Evolutionary conservation across 306 rosid genomes (phyloP).

Genomic region (Lathyrus oleraceus): DNA sequence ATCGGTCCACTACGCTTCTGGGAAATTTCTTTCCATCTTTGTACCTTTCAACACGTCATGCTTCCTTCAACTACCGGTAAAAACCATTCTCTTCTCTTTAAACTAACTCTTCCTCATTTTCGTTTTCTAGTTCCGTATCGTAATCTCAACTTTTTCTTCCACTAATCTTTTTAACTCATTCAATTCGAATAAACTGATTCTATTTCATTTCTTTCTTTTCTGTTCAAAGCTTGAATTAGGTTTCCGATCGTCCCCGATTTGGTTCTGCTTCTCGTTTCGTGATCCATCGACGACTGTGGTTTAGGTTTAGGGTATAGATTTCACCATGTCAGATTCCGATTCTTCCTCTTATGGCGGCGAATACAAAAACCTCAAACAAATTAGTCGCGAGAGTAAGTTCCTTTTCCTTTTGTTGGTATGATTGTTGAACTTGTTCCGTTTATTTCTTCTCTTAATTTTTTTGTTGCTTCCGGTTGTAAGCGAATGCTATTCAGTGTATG

Average conservation of each 20-base stretch:
- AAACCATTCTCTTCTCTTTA: background rate
- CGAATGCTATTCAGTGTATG: background rate
- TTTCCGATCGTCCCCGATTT: slow-evolving; percentile 37
- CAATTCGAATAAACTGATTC: background rate
- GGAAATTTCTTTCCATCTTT: slow-evolving; percentile 39
- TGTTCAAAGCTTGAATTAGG: slow-evolving; percentile 25
- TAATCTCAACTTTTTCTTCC: slow-evolving; percentile 14
- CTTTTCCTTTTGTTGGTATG: background rate
- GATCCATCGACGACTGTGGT: slow-evolving; percentile 34
- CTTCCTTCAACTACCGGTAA: slow-evolving; percentile 29
- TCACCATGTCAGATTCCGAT: slow-evolving; percentile 45
- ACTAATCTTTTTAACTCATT: background rate
- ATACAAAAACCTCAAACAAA: slow-evolving; percentile 41
- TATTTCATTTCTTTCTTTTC: background rate
- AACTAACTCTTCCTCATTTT: background rate
- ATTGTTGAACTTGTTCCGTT: background rate
- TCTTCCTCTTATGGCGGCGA: slow-evolving; percentile 43
- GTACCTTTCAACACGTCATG: slow-evolving; percentile 40
- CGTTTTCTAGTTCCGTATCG: background rate
- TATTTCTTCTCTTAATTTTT: too few species aligned
- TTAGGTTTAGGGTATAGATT: slow-evolving; percentile 7
- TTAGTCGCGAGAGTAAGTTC: slow-evolving; percentile 45
- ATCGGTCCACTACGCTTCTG: slow-evolving; percentile 45
- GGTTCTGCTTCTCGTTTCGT: slow-evolving; percentile 20
- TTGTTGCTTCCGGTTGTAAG: slow-evolving; percentile 6